Percentiles rank a stretch among this genome's conserved stretches.
phyloP scores from a whole-genome alignment of 768 basidiomycete genomes.

The Gymnopilus junonius region DNA sequence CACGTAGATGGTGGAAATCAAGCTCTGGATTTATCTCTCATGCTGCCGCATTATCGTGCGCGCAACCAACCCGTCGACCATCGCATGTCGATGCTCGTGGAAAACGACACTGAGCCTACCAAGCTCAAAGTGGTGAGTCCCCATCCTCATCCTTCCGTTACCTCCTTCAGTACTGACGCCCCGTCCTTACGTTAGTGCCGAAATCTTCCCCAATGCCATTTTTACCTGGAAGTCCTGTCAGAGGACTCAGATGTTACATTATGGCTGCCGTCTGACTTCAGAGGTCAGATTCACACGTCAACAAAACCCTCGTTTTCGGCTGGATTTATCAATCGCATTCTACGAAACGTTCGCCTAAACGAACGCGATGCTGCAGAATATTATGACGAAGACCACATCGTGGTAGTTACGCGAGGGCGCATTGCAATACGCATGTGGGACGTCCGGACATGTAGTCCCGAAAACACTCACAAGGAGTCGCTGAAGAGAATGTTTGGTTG shows the following conservation, averaged over 20 bases:
- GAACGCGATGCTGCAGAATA: conserved; percentile 36
- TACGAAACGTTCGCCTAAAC: conserved; percentile 55
- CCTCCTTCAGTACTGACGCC: conserved; percentile 21
- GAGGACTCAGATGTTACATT: conserved; percentile 72
- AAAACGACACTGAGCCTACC: conserved; percentile 52
- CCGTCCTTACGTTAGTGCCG: conserved; percentile 51
- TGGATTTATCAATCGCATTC: conserved; percentile 74
- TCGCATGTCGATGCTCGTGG: conserved; percentile 72
- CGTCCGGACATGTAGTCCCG: conserved; percentile 64
- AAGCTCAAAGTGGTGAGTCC: conserved; percentile 76
- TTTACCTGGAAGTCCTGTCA: conserved; percentile 68
- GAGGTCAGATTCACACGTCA: conserved; percentile 62
- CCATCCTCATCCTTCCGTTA: neutral
- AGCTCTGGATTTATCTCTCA: conserved; percentile 67
- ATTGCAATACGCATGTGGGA: conserved; percentile 85
- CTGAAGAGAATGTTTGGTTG: conserved; percentile 68
- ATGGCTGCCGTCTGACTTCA: conserved; percentile 83
- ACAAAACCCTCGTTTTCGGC: conserved; percentile 64
- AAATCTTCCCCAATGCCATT: conserved; percentile 53
- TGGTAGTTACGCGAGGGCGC: conserved; percentile 61
- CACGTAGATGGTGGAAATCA: conserved; percentile 54
- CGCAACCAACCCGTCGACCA: conserved; percentile 72
- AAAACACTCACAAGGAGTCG: conserved; percentile 63
- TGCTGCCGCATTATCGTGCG: conserved; percentile 80
- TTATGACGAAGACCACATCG: conserved; percentile 61